Evolutionary conservation across 306 rosid species (phyloP).

Genomic region (Luffa acutangula): DNA sequence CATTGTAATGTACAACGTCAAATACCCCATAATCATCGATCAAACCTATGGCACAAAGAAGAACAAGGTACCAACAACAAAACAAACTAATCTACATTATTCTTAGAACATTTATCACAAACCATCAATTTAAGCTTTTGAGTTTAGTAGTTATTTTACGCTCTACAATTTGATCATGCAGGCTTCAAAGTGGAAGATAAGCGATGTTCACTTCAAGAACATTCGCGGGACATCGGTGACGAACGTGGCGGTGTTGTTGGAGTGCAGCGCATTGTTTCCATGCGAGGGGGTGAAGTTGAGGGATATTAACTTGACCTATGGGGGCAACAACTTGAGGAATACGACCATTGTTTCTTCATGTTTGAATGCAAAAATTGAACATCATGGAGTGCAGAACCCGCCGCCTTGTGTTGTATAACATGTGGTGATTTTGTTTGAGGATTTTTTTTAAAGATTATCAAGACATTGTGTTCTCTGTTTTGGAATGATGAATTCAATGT

Average conservation of each 20-base stretch:
- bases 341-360: slow-evolving; percentile 22
- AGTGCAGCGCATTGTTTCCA: slow-evolving; percentile 38
- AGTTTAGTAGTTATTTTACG: background rate
- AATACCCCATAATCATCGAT: slow-evolving; percentile 48
- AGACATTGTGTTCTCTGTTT: background rate
- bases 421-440: background rate
- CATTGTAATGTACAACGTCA: slow-evolving; percentile 35
- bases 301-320: slow-evolving; percentile 26
- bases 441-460: background rate
- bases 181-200: slow-evolving; percentile 47
- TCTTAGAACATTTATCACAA: no score
- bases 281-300: slow-evolving; percentile 33
- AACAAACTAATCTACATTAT: background rate
- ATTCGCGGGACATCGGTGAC: slow-evolving; percentile 39
- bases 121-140: background rate
- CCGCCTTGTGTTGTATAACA: slow-evolving; percentile 16
- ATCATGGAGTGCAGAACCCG: slow-evolving; percentile 33
- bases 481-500: no score
- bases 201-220: slow-evolving; percentile 43
- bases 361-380: slow-evolving; percentile 30
- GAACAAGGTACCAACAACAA: background rate
- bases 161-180: background rate
- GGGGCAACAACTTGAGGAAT: background rate
- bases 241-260: slow-evolving; percentile 31
- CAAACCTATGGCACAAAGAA: slow-evolving; percentile 36